Base-by-base conservation (phyloP, 768 basidiomycete species). In the Russula ochroleuca region DNA sequence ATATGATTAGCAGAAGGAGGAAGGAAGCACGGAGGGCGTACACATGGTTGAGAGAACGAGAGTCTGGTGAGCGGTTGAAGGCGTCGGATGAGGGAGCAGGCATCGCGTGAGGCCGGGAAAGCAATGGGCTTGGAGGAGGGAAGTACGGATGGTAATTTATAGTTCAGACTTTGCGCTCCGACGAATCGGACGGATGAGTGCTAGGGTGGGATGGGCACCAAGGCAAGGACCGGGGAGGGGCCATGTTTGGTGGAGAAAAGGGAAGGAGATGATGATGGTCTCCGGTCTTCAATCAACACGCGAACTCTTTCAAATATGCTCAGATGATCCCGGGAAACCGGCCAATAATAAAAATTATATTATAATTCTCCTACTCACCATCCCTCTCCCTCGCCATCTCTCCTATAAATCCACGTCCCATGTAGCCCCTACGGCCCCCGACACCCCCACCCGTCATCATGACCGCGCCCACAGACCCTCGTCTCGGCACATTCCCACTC, bases 401-500 rank as follows among this genome's bases (percentile, higher is more conserved):
- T 45, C 43, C 43, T 45, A 45, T 45, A 45, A 45, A 45, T 45
- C 43, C n/a, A n/a, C 13, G 11, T 9, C 9, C 38, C 5, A 50
- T 50, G 49, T 25, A 14, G 3, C 23, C 49, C 49, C 25, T 2
- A 31, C 13, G 5, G 28, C 28, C n/a, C n/a, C n/a, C n/a, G n/a
- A 28, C 28, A 28, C 40, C 25, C 40, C 54, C 19, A 5, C 9
- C n/a, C 14, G 1, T 25, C 2, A 38, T 25, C 15, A 53, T 21
- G 13, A 25, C 17, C 4, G 31, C 13, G 17, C 31, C 31, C 45
- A 54, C 62, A 7, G 55, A 13, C 17, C 60, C 41, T 33, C 51
- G 2, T 15, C 61, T 58, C 31, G 66, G 86, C 73, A 80, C 79
- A 0, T 83, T 83, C 67, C 73, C 71, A 23, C 78, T 88, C 25